Conservation (phyloP, 2,329 filamentous ascomycete species). For the Ceratocystis papillata region DNA sequence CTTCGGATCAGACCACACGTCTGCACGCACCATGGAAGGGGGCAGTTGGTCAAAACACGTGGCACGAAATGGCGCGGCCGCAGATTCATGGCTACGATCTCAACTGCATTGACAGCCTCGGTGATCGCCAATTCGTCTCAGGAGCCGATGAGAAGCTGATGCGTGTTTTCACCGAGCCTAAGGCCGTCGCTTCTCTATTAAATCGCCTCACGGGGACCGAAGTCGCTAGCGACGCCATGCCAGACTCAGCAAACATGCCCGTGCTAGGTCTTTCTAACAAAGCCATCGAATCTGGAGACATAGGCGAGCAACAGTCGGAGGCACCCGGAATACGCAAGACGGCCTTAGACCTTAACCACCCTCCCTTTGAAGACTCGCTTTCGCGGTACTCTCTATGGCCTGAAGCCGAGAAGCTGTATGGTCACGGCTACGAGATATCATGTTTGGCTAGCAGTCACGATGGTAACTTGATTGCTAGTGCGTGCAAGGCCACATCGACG, state of each 20-base stretch:
- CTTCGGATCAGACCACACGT: constrained; percentile 84
- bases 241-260: constrained; percentile 87
- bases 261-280: constrained; percentile 95
- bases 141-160: constrained; percentile 97
- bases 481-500: constrained; percentile 81
- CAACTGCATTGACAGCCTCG: constrained; percentile 78
- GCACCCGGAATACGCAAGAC: constrained; percentile 39
- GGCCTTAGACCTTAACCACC: constrained; percentile 55
- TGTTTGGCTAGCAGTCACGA: constrained; percentile 69
- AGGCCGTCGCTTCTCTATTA: constrained; percentile 66
- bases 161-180: constrained; percentile 84
- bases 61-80: constrained; percentile 91
- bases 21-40: constrained; percentile 70
- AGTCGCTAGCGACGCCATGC: constrained; percentile 41
- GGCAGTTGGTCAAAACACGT: constrained; percentile 41
- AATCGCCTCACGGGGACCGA: constrained; percentile 49
- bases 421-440: constrained; percentile 94
- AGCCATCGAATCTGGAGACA: constrained; percentile 54
- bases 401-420: constrained; percentile 91
- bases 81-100: constrained; percentile 98
- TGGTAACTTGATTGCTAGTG: constrained; percentile 69
- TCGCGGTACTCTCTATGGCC: constrained; percentile 90
- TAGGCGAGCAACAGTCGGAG: constrained; percentile 34
- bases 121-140: constrained; percentile 68
- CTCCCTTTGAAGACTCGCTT: constrained; percentile 81